Conservation (phyloP, 2,329 filamentous ascomycete genomes). For the Diaporthe velutina region DNA sequence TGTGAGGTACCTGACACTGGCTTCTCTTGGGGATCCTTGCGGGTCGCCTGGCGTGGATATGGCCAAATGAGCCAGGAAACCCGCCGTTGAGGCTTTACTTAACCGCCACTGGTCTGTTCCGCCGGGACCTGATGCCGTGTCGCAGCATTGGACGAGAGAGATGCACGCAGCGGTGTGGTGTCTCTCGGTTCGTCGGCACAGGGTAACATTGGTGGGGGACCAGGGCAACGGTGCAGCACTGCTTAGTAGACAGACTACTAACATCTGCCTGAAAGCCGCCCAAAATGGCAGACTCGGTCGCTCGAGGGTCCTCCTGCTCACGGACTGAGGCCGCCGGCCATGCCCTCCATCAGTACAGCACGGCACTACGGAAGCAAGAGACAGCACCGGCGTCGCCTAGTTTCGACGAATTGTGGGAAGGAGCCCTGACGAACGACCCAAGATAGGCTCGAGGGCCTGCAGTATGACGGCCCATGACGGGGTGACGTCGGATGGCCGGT, state of each 20-base stretch:
- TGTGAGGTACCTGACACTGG: neutral
- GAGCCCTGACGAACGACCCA: neutral
- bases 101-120: neutral
- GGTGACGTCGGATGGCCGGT: slow-evolving; percentile 6
- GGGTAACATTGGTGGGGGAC: slow-evolving; percentile 9
- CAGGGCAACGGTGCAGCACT: neutral
- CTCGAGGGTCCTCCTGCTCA: no score
- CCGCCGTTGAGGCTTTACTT: slow-evolving; percentile 14
- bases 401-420: neutral
- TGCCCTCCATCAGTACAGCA: neutral
- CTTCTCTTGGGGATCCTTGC: neutral
- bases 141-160: neutral
- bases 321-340: slow-evolving; percentile 2
- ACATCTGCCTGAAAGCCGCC: neutral
- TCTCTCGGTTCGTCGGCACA: slow-evolving; percentile 22
- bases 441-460: slow-evolving; percentile 11
- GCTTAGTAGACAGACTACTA: neutral
- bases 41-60: neutral
- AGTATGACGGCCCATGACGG: neutral
- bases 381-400: neutral
- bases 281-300: neutral
- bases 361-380: neutral
- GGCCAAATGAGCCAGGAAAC: neutral
- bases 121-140: neutral
- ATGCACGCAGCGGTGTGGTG: neutral